These are phyloP conservation scores for Aspergillus egyptiacus DNA, from an alignment of 495 filamentous ascomycete genomes.

Conservation along the genomic window DNA sequence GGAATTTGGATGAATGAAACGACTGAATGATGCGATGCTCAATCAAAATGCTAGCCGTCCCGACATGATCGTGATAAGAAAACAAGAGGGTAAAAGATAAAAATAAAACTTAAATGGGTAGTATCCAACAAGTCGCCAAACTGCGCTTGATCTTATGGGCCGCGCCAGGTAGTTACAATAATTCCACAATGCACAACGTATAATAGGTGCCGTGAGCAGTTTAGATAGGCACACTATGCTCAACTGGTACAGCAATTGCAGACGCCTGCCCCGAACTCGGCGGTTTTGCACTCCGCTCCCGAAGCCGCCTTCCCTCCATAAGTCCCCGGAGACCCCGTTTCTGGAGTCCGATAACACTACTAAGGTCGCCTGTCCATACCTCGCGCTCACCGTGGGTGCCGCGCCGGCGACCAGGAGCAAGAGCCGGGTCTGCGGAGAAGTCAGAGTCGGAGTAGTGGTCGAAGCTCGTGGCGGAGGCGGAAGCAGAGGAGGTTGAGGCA, in stretches of 20 bases:
- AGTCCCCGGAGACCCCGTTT: slow-evolving; percentile 86
- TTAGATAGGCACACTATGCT: too few relatives aligned
- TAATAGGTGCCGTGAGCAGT: too few relatives aligned
- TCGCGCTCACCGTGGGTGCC: slow-evolving; percentile 43
- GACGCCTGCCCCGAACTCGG: slow-evolving; percentile 8
- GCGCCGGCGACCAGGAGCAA: slow-evolving; percentile 24
- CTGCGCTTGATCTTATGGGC: too few relatives aligned
- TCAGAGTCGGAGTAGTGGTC: slow-evolving; percentile 42
- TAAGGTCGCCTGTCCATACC: slow-evolving; percentile 78
- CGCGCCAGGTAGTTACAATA: too few relatives aligned
- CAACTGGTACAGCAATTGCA: background rate
- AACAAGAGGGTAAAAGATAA: slow-evolving; percentile 1
- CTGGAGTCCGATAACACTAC: slow-evolving; percentile 92
- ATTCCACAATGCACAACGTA: too few relatives aligned
- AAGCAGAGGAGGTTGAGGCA: slow-evolving; percentile 37
- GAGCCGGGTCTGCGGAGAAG: slow-evolving; percentile 15
- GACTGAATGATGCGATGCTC: too few relatives aligned
- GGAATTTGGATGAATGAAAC: too few relatives aligned
- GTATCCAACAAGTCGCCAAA: too few relatives aligned
- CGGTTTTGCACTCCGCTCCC: slow-evolving; percentile 56
- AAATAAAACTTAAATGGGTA: too few relatives aligned
- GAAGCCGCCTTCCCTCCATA: slow-evolving; percentile 88
- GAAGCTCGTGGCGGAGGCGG: slow-evolving; percentile 37
- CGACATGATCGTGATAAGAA: too few relatives aligned
- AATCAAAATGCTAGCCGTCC: too few relatives aligned